A percentile compares a stretch with the other conserved stretches of the same genome.
phyloP scores from a whole-genome alignment of 2,329 filamentous ascomycete species.

The Teratosphaeria zuluensis region DNA sequence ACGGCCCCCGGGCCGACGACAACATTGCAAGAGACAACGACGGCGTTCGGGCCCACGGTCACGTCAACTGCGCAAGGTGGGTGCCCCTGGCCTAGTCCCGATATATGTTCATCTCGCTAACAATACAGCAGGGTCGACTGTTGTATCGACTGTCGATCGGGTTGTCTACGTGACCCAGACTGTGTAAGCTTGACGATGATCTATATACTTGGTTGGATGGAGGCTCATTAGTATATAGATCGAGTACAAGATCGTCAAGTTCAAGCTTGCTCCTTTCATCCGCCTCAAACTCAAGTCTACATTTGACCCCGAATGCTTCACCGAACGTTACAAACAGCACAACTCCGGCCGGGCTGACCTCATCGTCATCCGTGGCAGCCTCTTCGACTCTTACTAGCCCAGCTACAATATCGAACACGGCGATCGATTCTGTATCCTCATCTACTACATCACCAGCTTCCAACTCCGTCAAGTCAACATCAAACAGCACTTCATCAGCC shows the following conservation, averaged over 20 bases:
- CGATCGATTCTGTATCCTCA: background rate
- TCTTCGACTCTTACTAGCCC: too few species aligned
- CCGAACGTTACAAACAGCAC: background rate
- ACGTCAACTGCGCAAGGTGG: background rate
- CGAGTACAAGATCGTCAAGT: background rate
- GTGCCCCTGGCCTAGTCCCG: background rate
- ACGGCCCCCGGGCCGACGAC: background rate
- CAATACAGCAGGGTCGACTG: background rate
- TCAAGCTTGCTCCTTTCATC: background rate
- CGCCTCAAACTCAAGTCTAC: background rate
- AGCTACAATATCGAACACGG: background rate
- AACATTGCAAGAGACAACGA: background rate
- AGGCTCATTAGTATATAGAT: background rate
- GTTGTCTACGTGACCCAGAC: background rate
- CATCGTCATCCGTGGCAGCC: too few species aligned
- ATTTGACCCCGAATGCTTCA: background rate
- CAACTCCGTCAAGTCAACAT: background rate
- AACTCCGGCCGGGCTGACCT: background rate
- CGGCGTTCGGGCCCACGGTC: background rate
- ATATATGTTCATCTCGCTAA: background rate
- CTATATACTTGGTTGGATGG: background rate
- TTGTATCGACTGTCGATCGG: background rate
- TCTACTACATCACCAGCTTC: background rate
- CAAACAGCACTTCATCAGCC: background rate
- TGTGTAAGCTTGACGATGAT: background rate